phyloP scores from a whole-genome alignment of 345 rosid species.

The Gossypium herbaceum region DNA sequence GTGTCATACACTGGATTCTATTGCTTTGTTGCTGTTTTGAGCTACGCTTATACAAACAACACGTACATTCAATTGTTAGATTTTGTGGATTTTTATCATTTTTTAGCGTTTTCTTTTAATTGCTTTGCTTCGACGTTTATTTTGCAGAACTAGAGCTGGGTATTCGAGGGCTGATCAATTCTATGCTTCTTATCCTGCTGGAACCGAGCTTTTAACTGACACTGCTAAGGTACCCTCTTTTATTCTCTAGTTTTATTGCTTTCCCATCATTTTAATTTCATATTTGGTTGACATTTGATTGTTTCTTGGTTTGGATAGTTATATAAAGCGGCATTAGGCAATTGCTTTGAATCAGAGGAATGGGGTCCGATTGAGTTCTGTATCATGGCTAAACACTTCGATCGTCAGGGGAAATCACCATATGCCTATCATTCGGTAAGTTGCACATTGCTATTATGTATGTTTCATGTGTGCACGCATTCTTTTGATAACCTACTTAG shows the following conservation, averaged over 20 bases:
- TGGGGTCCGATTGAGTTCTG: slow-evolving; percentile 84
- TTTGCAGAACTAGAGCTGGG: slow-evolving; percentile 82
- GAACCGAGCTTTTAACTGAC: slow-evolving; percentile 86
- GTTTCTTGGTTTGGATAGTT: slow-evolving; percentile 34
- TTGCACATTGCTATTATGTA: not conserved
- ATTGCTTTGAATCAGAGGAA: slow-evolving; percentile 76
- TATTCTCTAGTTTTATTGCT: not conserved
- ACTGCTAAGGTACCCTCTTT: slow-evolving; percentile 48
- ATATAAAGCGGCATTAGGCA: slow-evolving; percentile 86
- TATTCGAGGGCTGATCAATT: slow-evolving; percentile 83
- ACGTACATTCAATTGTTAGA: slow-evolving; percentile 45
- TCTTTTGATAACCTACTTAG: not conserved
- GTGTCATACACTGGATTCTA: slow-evolving; percentile 74
- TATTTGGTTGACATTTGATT: slow-evolving; percentile 5
- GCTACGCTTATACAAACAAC: slow-evolving; percentile 71
- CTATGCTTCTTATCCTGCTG: slow-evolving; percentile 87
- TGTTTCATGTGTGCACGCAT: not conserved
- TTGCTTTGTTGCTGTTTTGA: slow-evolving; percentile 51
- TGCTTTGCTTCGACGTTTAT: slow-evolving; percentile 12
- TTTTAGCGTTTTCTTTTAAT: not conserved
- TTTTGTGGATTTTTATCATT: not conserved
- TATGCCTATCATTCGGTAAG: slow-evolving; percentile 89
- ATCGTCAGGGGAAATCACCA: slow-evolving; percentile 88
- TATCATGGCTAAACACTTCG: slow-evolving; percentile 86
- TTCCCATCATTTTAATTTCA: not conserved